phyloP scores from a whole-genome alignment of 129 eudicot species.

The Saussurea involucrata region DNA sequence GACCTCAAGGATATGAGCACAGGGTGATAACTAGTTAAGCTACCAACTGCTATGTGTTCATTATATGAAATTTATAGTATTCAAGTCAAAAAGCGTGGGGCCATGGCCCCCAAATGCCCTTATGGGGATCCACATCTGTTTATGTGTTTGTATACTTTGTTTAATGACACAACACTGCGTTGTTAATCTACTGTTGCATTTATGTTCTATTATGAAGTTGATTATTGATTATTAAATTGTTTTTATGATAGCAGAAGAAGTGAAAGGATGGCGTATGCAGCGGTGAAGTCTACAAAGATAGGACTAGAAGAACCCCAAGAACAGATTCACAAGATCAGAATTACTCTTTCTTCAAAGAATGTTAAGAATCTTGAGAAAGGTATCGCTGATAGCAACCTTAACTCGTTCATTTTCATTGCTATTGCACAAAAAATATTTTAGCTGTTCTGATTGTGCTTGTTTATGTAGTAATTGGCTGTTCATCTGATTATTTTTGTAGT shows the following conservation, averaged over 20 bases:
- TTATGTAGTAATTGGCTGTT: neutral
- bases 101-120: too few species aligned
- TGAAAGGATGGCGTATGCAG: conserved; percentile 54
- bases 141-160: neutral
- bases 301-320: conserved; percentile 77
- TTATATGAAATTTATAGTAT: too few species aligned
- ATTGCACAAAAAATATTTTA: neutral
- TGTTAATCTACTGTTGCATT: neutral
- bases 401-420: neutral
- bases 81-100: too few species aligned
- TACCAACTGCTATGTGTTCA: too few species aligned
- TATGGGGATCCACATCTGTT: too few species aligned
- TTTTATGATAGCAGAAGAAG: neutral
- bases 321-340: conserved; percentile 77
- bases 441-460: neutral
- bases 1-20: too few species aligned
- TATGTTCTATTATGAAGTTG: neutral
- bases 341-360: conserved; percentile 80
- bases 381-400: neutral
- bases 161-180: neutral
- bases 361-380: conserved; percentile 94
- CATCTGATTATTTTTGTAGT: neutral
- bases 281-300: conserved; percentile 71
- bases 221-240: neutral
- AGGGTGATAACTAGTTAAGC: too few species aligned